Evolutionary conservation across 768 basidiomycete genomes (phyloP).

Genomic region (Pleurotus giganteus): DNA sequence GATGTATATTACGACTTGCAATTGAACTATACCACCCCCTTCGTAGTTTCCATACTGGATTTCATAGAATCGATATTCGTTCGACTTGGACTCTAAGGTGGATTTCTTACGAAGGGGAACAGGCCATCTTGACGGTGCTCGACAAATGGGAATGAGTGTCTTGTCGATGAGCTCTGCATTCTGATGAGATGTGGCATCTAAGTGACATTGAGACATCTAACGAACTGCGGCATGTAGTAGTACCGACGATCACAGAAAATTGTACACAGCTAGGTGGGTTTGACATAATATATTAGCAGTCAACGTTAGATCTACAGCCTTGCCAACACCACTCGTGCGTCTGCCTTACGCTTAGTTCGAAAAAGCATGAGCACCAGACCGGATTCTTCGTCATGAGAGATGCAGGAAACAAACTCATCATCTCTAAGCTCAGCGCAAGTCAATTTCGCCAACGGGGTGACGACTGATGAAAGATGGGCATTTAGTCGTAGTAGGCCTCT

Average conservation of each 20-base stretch:
- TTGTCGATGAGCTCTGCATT: too few species aligned
- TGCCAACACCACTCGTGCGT: background rate
- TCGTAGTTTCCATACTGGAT: slow-evolving; percentile 9
- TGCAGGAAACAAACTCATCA: background rate
- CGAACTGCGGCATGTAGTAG: too few species aligned
- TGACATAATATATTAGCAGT: too few species aligned
- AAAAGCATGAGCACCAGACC: background rate
- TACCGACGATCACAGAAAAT: too few species aligned
- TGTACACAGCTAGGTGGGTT: too few species aligned
- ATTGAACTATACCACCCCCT: slow-evolving; percentile 9
- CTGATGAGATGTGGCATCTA: too few species aligned
- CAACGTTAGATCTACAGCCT: background rate
- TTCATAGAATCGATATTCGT: slow-evolving; percentile 5
- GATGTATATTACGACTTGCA: slow-evolving; percentile 25
- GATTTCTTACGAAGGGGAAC: too few species aligned
- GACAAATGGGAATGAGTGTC: too few species aligned
- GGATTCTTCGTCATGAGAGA: background rate
- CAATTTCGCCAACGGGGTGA: background rate
- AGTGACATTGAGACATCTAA: too few species aligned
- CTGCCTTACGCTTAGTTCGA: background rate
- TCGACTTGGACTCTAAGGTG: too few species aligned
- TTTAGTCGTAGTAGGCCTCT: background rate
- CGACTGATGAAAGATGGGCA: background rate
- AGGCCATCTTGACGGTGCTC: too few species aligned
- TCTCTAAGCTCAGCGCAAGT: background rate